Conservation (phyloP, 331 rosid species). For the Phaseolus coccineus region DNA sequence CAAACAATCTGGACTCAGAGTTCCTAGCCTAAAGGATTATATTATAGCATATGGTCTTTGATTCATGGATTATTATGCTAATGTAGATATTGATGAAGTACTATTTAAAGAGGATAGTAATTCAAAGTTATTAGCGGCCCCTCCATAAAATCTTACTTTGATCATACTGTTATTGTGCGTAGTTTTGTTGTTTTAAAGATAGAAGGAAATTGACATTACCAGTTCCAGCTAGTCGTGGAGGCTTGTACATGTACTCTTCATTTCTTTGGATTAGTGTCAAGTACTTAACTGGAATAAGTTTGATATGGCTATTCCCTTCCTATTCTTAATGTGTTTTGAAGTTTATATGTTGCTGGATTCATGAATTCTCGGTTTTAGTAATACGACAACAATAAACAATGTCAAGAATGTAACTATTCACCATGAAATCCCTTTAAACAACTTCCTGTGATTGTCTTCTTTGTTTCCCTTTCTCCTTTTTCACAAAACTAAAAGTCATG, state of each 20-base stretch:
- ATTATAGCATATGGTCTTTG: background rate
- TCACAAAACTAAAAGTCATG: background rate
- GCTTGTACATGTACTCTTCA: background rate
- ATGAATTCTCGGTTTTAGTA: slow-evolving; percentile 5
- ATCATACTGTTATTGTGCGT: background rate
- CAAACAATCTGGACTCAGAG: too few species aligned
- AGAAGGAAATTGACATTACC: background rate
- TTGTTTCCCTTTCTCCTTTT: background rate
- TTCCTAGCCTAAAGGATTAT: too few species aligned
- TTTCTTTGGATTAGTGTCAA: background rate
- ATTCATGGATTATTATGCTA: background rate
- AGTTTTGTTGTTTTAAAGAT: background rate
- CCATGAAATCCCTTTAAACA: background rate
- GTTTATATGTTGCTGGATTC: background rate
- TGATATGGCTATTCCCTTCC: background rate
- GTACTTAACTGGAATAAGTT: background rate
- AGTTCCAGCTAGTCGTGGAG: background rate
- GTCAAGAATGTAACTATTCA: background rate
- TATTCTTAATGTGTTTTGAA: slow-evolving; percentile 20
- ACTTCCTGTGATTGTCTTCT: background rate
- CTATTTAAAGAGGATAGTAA: background rate
- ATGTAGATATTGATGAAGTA: background rate
- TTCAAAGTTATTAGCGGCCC: background rate
- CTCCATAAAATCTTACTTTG: slow-evolving; percentile 9
- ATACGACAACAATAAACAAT: background rate